Evolutionary conservation across 176 grass and related monocot species (phyloP).

Genomic region (Avena atlantica): DNA sequence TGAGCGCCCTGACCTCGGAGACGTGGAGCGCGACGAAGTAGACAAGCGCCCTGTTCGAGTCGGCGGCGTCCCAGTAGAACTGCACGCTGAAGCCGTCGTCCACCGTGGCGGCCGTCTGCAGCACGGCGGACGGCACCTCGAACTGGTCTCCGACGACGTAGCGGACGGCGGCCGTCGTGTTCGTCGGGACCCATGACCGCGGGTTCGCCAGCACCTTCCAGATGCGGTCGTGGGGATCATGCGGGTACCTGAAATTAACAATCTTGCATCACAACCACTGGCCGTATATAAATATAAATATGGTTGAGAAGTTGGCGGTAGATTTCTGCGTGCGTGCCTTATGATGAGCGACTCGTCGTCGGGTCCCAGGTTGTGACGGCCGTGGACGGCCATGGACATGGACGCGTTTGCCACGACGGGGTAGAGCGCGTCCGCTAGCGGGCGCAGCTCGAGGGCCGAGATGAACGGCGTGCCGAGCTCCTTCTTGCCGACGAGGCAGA

Average conservation of each 20-base stretch:
- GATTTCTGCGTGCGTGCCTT: neutral
- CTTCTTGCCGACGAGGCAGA: constrained; percentile 35
- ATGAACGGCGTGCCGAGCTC: constrained; percentile 31
- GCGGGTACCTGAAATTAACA: constrained; percentile 43
- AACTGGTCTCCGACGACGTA: constrained; percentile 36
- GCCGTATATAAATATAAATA: neutral
- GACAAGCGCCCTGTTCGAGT: neutral
- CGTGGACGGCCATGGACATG: constrained; percentile 23
- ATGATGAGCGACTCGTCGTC: constrained; percentile 11
- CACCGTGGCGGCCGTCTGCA: constrained; percentile 51
- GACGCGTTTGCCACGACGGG: constrained; percentile 7
- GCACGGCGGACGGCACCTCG: constrained; percentile 42
- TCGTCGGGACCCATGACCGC: constrained; percentile 26
- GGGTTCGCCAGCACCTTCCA: constrained; percentile 47
- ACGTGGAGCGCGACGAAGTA: constrained; percentile 53
- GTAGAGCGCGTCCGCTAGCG: neutral
- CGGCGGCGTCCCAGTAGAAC: constrained; percentile 30
- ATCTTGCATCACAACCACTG: neutral
- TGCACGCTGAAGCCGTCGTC: constrained; percentile 41
- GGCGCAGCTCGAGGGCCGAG: constrained; percentile 31
- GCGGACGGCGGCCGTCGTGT: constrained; percentile 41
- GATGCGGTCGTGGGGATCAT: constrained; percentile 48
- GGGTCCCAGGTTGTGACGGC: constrained; percentile 24
- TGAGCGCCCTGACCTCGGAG: constrained; percentile 44
- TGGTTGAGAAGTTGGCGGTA: neutral